Base-by-base conservation (phyloP, 2,329 filamentous ascomycete genomes). In the Fusarium sp. region DNA sequence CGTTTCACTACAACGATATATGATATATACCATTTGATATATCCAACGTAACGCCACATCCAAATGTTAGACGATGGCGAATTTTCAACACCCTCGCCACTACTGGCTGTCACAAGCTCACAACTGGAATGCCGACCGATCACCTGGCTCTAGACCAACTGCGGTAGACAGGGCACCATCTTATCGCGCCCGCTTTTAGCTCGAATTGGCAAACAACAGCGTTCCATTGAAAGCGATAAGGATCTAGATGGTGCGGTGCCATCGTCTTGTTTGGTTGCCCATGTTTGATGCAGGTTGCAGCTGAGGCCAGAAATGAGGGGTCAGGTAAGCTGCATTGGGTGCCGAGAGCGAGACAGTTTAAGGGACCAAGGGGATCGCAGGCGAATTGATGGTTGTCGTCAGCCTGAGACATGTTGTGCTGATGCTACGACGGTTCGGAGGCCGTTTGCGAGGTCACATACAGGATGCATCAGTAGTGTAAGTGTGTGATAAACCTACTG, bases 241-340 rank as follows among this genome's bases (percentile, higher is more conserved):
- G 18, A 46, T 46, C 45, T 34, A 29, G 38, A 50, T 61, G 29
- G 42, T 24, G 18, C 43, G 16, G 47, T 57, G 18, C 49, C 46
- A 20, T 58, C 38, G 30, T 29, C 46, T 20, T 54, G 42, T 45
- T n/a, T 25, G 40, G 43, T 47, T 54, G 49, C 53, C 49, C 51
- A 49, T 25, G 43, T 38, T 44, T 29, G 38, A 59, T 51, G 53
- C 38, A 32, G 45, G 46, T 56, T 54, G 53, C 30, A 38, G 50
- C 27, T 45, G n/a, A 49, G 43, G 44, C 38, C 51, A 50, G 27
- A 54, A 53, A 57, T 43, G 68, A 71, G 58, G 59, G 46, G 63
- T 45, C 12, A 40, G 38, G 22, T 24, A 25, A 27, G 44, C 22
- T 30, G 24, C 25, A 52, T 61, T 58, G 65, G 38, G 63, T 27